Evolutionary conservation across 345 rosid species (phyloP).

Genomic region (Syzygium oleosum): DNA sequence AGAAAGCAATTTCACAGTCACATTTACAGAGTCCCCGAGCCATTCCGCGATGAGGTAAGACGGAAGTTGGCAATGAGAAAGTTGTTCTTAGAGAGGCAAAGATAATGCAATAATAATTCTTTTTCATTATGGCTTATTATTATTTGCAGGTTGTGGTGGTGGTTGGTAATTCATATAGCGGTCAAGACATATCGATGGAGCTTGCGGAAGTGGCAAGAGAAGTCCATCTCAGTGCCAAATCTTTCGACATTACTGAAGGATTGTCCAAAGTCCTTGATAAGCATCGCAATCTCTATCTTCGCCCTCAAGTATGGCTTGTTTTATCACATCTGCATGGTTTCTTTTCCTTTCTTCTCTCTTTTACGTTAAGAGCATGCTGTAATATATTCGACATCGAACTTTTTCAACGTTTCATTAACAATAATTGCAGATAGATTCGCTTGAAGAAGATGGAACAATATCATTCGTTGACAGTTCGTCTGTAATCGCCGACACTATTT

Average conservation of each 20-base stretch:
- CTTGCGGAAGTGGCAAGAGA: conserved; percentile 66
- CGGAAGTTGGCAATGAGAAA: not conserved
- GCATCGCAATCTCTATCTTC: conserved; percentile 45
- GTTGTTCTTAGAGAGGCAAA: not conserved
- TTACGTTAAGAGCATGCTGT: not conserved
- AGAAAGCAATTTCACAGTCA: conserved; percentile 88
- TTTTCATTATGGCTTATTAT: not conserved
- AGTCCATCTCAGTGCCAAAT: conserved; percentile 65
- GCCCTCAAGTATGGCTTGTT: conserved; percentile 40
- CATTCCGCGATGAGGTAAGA: conserved; percentile 62
- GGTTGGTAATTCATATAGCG: conserved; percentile 77
- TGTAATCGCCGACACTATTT: conserved; percentile 56
- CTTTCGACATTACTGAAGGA: conserved; percentile 44
- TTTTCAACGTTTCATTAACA: not conserved
- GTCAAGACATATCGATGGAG: conserved; percentile 92
- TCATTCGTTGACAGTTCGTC: conserved; percentile 53
- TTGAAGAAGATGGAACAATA: conserved; percentile 63
- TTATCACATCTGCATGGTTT: not conserved
- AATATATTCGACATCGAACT: not conserved
- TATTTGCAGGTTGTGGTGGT: conserved; percentile 58
- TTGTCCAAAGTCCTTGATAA: conserved; percentile 70
- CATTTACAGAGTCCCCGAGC: conserved; percentile 66
- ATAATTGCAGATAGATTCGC: conserved; percentile 44
- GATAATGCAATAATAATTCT: no score
- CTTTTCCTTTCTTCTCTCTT: not conserved